These are phyloP conservation scores for Emergomyces orientalis DNA, from an alignment of 2,329 filamentous ascomycete genomes.

Conservation along the genomic window DNA sequence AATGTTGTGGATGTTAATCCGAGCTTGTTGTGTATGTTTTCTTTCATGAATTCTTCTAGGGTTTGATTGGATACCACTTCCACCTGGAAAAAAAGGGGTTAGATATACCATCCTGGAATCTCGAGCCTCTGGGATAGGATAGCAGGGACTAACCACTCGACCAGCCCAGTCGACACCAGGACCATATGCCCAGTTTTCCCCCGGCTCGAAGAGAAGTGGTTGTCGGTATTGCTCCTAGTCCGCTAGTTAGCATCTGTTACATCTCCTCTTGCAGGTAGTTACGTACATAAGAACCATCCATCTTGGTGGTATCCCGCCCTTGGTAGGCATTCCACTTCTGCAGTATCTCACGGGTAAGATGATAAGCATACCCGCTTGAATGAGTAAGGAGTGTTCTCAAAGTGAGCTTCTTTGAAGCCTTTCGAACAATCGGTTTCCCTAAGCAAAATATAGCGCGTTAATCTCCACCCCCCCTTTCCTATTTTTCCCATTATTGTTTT, in stretches of 20 bases:
- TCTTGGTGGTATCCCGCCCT: not conserved
- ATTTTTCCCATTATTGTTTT: too few relatives aligned
- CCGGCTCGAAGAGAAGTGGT: conserved; percentile 44
- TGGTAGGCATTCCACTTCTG: conserved; percentile 1
- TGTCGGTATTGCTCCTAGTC: conserved; percentile 12
- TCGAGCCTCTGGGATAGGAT: not conserved
- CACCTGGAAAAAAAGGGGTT: conserved; percentile 18
- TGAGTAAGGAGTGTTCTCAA: not conserved
- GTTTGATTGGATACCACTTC: conserved; percentile 37
- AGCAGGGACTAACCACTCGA: conserved; percentile 24
- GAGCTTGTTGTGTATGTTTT: conserved; percentile 38
- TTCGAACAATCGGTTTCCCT: conserved; percentile 1
- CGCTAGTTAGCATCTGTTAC: not conserved
- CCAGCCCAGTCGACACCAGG: conserved; percentile 45
- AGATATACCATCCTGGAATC: not conserved
- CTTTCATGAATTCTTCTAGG: conserved; percentile 37
- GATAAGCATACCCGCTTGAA: conserved; percentile 5
- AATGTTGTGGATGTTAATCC: conserved; percentile 26
- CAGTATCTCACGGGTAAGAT: not conserved
- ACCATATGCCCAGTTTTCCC: conserved; percentile 42
- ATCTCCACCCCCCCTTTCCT: not conserved
- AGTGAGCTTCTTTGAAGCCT: not conserved
- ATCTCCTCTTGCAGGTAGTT: not conserved
- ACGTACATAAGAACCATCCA: not conserved
- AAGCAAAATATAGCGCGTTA: not conserved